A percentile compares a stretch with the other conserved stretches of the same genome.
Conservation (phyloP, 2,329 filamentous ascomycete species). For the Verticillium zaregamsianum region DNA sequence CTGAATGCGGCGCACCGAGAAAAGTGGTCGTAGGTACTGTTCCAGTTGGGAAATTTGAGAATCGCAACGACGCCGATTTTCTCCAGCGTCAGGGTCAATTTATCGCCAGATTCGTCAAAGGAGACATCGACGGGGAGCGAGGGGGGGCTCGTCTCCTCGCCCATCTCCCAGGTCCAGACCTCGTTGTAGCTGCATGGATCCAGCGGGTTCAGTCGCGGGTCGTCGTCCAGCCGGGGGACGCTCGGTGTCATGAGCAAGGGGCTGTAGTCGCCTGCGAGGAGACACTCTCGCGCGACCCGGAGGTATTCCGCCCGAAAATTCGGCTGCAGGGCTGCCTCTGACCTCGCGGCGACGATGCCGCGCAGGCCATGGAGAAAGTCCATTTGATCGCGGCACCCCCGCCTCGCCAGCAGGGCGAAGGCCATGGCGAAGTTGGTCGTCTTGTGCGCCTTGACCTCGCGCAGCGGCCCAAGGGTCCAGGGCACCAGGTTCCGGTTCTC, state of each 20-base stretch:
- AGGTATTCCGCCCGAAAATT: background rate
- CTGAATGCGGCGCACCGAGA: background rate
- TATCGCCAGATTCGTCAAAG: background rate
- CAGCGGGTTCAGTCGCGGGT: background rate
- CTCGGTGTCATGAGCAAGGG: slow-evolving; percentile 2
- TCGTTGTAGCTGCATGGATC: background rate
- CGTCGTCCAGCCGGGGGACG: background rate
- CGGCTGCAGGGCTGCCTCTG: background rate
- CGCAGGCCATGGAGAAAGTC: slow-evolving; percentile 1
- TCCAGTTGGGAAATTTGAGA: background rate
- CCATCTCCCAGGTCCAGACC: background rate
- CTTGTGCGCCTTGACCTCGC: background rate
- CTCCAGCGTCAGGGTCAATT: background rate
- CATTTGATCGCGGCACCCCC: background rate
- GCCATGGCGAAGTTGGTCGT: slow-evolving; percentile 1
- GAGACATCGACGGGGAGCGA: background rate
- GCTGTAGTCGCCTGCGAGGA: slow-evolving; percentile 1
- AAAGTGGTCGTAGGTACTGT: background rate
- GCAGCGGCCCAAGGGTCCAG: background rate
- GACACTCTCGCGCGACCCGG: background rate
- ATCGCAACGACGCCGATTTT: background rate
- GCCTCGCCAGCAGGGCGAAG: background rate
- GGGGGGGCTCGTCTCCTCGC: background rate
- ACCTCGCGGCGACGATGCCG: background rate
- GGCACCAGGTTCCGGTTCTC: background rate